phyloP scores from a whole-genome alignment of 2,329 filamentous ascomycete species.

The Pseudocercospora cruenta region DNA sequence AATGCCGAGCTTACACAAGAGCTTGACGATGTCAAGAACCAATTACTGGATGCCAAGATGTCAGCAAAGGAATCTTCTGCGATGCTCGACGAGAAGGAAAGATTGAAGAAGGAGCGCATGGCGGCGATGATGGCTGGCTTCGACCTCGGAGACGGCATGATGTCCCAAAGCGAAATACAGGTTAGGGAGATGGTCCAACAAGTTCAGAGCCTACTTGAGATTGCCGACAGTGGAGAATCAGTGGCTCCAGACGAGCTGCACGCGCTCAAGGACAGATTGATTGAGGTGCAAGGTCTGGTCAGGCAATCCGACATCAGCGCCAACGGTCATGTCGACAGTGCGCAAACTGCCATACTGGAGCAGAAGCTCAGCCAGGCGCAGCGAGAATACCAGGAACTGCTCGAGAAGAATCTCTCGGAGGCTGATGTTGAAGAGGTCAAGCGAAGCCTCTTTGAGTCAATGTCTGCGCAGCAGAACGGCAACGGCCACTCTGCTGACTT shows the following conservation, averaged over 20 bases:
- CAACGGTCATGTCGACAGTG: constrained; percentile 65
- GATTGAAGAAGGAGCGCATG: constrained; percentile 99
- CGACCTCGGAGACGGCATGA: constrained; percentile 87
- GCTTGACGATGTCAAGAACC: constrained; percentile 93
- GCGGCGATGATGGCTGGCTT: constrained; percentile 99
- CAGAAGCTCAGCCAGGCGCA: constrained; percentile 73
- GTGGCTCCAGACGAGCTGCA: constrained; percentile 81
- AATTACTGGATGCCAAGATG: constrained; percentile 94
- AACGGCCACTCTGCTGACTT: constrained; percentile 59
- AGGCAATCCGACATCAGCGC: constrained; percentile 88
- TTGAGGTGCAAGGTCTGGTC: constrained; percentile 90
- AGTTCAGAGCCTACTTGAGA: constrained; percentile 76
- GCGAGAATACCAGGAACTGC: constrained; percentile 79
- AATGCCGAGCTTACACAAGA: constrained; percentile 91
- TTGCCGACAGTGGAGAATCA: constrained; percentile 74
- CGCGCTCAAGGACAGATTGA: constrained; percentile 73
- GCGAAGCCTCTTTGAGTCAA: constrained; percentile 73
- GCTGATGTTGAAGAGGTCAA: constrained; percentile 85
- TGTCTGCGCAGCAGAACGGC: constrained; percentile 62
- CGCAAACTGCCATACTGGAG: constrained; percentile 68
- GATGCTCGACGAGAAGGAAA: constrained; percentile 93
- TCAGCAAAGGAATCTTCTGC: constrained; percentile 90
- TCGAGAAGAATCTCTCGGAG: constrained; percentile 77
- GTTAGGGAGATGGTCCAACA: constrained; percentile 83
- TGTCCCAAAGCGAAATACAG: constrained; percentile 87